Conservation (phyloP, 1,284 basidiomycete genomes). For the Fistulina hepatica region DNA sequence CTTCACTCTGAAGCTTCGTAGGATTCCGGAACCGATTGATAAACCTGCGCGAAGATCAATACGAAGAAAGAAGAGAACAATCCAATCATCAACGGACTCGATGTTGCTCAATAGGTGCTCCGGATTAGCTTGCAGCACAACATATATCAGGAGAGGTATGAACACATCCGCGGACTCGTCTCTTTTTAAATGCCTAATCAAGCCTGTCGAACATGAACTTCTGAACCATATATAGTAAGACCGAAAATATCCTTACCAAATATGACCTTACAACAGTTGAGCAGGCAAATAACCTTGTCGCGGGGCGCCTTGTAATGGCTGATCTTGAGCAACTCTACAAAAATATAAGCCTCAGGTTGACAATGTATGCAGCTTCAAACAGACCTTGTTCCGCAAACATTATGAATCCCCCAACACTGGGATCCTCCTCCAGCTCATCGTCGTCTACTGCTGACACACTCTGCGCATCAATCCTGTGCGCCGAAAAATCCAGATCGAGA, state of each 20-base stretch:
- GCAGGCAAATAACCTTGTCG: constrained; percentile 95
- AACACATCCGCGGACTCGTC: constrained; percentile 87
- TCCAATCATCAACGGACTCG: constrained; percentile 52
- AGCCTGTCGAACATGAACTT: constrained; percentile 35
- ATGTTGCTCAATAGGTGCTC: constrained; percentile 90
- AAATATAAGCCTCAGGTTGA: not conserved
- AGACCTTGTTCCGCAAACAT: constrained; percentile 89
- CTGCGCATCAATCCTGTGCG: too few relatives aligned
- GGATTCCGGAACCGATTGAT: constrained; percentile 93
- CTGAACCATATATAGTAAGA: constrained; percentile 9
- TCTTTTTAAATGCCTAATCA: constrained; percentile 78
- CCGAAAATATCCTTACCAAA: constrained; percentile 57
- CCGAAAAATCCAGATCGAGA: constrained; percentile 61
- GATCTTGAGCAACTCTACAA: constrained; percentile 82
- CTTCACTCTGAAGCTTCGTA: constrained; percentile 83
- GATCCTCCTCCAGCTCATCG: constrained; percentile 35
- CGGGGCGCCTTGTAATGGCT: constrained; percentile 98
- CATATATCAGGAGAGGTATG: constrained; percentile 89
- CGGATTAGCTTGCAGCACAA: constrained; percentile 90
- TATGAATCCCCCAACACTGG: constrained; percentile 67
- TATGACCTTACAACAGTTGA: constrained; percentile 99
- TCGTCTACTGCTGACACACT: too few relatives aligned
- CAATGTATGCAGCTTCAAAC: constrained; percentile 8
- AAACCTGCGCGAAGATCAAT: constrained; percentile 45
- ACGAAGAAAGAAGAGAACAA: not conserved